A percentile compares a stretch with the other conserved stretches of the same genome.
Conservation (phyloP, 2,329 filamentous ascomycete genomes). For the Scedosporium boydii region DNA sequence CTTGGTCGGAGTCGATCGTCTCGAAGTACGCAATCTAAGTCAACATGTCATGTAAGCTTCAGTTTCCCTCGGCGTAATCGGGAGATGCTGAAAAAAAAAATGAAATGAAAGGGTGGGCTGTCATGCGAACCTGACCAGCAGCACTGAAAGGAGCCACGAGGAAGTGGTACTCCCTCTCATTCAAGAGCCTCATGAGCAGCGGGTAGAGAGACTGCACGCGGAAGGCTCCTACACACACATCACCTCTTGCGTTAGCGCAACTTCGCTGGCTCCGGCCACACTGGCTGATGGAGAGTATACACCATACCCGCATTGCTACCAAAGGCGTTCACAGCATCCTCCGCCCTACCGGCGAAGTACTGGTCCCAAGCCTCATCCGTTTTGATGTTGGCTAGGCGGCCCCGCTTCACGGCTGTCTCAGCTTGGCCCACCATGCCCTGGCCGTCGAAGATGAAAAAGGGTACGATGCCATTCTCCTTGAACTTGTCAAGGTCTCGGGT, state of each 20-base stretch:
- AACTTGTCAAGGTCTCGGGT: constrained; percentile 67
- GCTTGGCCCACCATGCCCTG: constrained; percentile 71
- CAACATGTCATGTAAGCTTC: constrained; percentile 63
- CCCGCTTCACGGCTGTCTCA: constrained; percentile 55
- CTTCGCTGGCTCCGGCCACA: background rate
- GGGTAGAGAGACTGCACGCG: constrained; percentile 64
- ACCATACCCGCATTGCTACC: constrained; percentile 61
- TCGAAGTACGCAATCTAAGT: constrained; percentile 68
- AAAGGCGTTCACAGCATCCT: constrained; percentile 77
- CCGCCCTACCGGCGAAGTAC: constrained; percentile 72
- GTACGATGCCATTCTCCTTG: constrained; percentile 59
- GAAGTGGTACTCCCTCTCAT: constrained; percentile 60
- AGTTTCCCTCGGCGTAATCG: constrained; percentile 12
- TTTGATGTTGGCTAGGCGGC: constrained; percentile 55
- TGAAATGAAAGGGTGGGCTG: constrained; percentile 4
- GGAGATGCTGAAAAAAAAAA: constrained; percentile 4
- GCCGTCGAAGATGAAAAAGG: constrained; percentile 87
- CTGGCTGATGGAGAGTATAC: constrained; percentile 6
- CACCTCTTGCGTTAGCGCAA: background rate
- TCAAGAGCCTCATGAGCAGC: constrained; percentile 65
- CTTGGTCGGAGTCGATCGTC: constrained; percentile 54
- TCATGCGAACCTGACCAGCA: constrained; percentile 61
- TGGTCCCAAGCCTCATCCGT: constrained; percentile 77
- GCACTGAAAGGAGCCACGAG: constrained; percentile 82
- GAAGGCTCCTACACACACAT: constrained; percentile 49